Conservation (phyloP, 2,329 filamentous ascomycete species). For the Domatiomyces catenatus region DNA sequence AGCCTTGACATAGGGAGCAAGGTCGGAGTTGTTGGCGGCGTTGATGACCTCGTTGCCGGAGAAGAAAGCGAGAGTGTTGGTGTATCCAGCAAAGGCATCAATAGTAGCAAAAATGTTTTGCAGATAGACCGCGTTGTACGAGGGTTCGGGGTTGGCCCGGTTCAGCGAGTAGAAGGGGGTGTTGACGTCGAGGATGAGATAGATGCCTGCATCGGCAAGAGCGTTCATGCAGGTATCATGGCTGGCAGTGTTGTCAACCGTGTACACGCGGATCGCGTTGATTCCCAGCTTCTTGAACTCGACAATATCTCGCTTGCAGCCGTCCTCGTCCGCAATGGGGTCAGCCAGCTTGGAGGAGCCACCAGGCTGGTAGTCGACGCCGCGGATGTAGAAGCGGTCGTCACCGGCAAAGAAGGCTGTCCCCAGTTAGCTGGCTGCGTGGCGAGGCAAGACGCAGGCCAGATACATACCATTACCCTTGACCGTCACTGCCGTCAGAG, state of each 20-base stretch:
- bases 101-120: conserved; percentile 78
- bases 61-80: conserved; percentile 78
- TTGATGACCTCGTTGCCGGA: conserved; percentile 72
- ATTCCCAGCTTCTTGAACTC: conserved; percentile 74
- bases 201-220: conserved; percentile 72
- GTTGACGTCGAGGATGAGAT: conserved; percentile 84
- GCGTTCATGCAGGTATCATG: conserved; percentile 77
- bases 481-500: conserved; percentile 41
- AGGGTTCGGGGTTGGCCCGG: conserved; percentile 52
- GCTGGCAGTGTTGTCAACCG: conserved; percentile 66
- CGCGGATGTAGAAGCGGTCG: conserved; percentile 39
- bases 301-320: conserved; percentile 64
- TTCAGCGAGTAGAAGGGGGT: conserved; percentile 81
- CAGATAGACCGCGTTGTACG: conserved; percentile 78
- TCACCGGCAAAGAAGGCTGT: conserved; percentile 47
- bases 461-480: conserved; percentile 43
- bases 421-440: conserved; percentile 15
- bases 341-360: conserved; percentile 50
- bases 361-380: conserved; percentile 50
- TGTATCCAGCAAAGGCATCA: conserved; percentile 66
- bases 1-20: conserved; percentile 63
- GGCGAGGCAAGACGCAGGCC: neutral
- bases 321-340: conserved; percentile 54
- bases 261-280: conserved; percentile 88
- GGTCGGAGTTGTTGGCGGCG: conserved; percentile 46